Base-by-base conservation (phyloP, 768 basidiomycete species). In the Trametes elegans region DNA sequence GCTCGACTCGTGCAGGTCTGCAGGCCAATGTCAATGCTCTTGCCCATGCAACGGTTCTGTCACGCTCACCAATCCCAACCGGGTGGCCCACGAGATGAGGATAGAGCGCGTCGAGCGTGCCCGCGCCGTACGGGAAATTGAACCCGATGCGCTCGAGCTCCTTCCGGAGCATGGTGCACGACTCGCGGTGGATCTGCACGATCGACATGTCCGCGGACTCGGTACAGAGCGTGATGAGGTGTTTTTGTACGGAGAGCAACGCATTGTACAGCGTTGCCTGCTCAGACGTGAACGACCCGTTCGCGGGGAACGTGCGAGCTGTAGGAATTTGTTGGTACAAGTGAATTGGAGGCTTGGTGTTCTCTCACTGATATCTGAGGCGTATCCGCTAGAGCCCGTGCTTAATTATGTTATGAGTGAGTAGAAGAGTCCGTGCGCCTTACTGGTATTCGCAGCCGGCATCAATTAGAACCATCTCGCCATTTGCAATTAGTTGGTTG, bases 71-170 rank as follows among this genome's bases (percentile, higher is more conserved):
- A 45, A 97, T 85, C 6, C 97, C 97, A 32, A 98, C 86, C 7
- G 90, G 89, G 73, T 99, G 97, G 24, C 90, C 84, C 42, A 99
- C 70, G 59, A 85, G 93, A 74, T 99, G 97, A 1, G 97, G 97
- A 66, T 98, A 99, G 62, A 99, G 69, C 27, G 74, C 63, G 59
- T 90, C 81, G 40, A 95, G 77, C 50, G 90, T 75, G 23, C 85
- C 84, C 1, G 71, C 63, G 9, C 74, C 73, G 10, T 76, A 74
- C 0, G 72, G 73, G 31, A 91, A 71, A 38, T 79, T 75, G 64
- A 93, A 87, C 1, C 90, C 90, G 36, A 93, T 78, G 63, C 90
- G 87, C 55, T 79, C 81, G 42, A 98, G 75, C 69, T 96, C 95
- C 47, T 70, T 66, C 41, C 80, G 76, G 32, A 98, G 74, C 32